Base-by-base conservation (phyloP, 441 rosid genomes). In the Erodium trifolium region DNA sequence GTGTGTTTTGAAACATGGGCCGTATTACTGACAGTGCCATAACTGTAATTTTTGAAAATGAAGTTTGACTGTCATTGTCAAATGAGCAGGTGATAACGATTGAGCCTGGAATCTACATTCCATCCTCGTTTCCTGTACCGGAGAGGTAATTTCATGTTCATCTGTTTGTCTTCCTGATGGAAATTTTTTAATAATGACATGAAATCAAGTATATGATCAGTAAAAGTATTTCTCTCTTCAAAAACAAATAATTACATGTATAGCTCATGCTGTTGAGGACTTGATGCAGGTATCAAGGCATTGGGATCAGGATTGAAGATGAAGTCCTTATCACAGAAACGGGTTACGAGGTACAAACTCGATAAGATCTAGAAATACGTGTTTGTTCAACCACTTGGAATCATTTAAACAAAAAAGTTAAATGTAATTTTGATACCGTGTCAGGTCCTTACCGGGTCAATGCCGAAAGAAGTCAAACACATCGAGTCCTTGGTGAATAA, bases 91-190 rank as follows among this genome's bases (percentile, higher is more conserved):
- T 92, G 76, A 86, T 94, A 75, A 94, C 99, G 23, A 88, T 94
- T 69, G 98, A 94, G 79, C 97, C 99, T 41, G 98, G 97, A 78
- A 87, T 92, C 70, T 94, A 94, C 79, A 81, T 92, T 73, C 96
- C 98, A 27, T 72, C 81, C 59, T 75, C 71, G 71, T 85, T 81
- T 69, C 73, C 80, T 65, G 78, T 84, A 74, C 88, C 95, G 23
- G 90, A 86, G 74, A 86, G 96, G 98, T 88, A 23, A 23, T 23
- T 23, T 23, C 27, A 23, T 23, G 27, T 23, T 23, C 27, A 23
- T 23, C 27, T 23, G 0, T 23, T 23, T 23, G 27, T 23, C 27
- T 23, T 23, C 27, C 27, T 23, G 27, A 23, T 23, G 27, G 27
- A n/a, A n/a, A 23, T 23, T 23, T 23, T 23, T 23, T 23, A 23